Conservation (phyloP, 805 yeast genomes). For the Candida orba region DNA sequence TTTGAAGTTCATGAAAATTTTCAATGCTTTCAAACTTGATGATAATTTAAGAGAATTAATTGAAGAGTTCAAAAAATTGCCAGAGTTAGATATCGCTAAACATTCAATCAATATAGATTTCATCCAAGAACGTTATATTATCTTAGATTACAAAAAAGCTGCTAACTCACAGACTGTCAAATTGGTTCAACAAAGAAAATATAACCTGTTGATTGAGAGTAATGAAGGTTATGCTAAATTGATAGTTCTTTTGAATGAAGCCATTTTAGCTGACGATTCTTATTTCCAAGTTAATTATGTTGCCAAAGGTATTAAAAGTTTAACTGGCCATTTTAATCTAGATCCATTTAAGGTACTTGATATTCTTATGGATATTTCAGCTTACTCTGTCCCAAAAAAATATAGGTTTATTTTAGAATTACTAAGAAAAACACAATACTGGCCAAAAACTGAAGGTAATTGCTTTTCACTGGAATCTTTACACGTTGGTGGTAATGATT, state of each 20-base stretch:
- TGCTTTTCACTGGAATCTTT: conserved; percentile 27
- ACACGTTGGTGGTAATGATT: conserved; percentile 44
- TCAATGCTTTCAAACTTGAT: conserved; percentile 23
- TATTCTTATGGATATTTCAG: conserved; percentile 46
- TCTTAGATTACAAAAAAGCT: conserved; percentile 5
- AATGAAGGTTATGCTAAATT: conserved; percentile 72
- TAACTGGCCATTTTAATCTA: conserved; percentile 69
- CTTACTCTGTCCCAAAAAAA: conserved; percentile 36
- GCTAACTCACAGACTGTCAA: neutral
- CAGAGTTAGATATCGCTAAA: conserved; percentile 12
- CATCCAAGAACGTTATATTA: conserved; percentile 27
- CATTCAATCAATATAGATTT: conserved; percentile 25
- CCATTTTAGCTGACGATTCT: conserved; percentile 35
- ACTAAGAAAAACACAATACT: conserved; percentile 53
- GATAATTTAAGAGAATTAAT: conserved; percentile 19
- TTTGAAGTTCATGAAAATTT: conserved; percentile 25
- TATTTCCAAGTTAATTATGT: conserved; percentile 36
- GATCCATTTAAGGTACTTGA: conserved; percentile 70
- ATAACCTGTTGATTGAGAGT: conserved; percentile 65
- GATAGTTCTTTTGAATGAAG: conserved; percentile 38
- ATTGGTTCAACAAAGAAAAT: conserved; percentile 38
- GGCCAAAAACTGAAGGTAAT: conserved; percentile 45
- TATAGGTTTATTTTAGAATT: conserved; percentile 42
- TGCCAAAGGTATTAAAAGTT: conserved; percentile 40
- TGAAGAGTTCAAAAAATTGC: conserved; percentile 22